These are phyloP conservation scores for Trametopsis cervina DNA, from an alignment of 768 basidiomycete genomes.

Conservation along the genomic window DNA sequence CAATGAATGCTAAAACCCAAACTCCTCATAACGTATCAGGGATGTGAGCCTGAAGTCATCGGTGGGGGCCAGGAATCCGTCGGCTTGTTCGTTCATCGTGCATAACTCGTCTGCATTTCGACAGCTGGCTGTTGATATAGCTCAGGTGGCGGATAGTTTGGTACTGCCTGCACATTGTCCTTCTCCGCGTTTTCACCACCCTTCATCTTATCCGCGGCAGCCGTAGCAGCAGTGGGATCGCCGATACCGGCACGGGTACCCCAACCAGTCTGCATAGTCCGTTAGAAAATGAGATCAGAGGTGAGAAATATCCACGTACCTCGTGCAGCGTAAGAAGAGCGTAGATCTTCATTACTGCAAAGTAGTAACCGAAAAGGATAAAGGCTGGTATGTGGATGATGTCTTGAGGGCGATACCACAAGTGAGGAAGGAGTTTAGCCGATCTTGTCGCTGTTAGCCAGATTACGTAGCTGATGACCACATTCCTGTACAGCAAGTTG, in stretches of 20 bases:
- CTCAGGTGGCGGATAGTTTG: conserved; percentile 8
- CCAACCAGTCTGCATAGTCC: conserved; percentile 68
- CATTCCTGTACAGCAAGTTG: conserved; percentile 42
- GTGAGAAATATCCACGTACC: conserved; percentile 31
- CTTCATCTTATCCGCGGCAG: conserved; percentile 42
- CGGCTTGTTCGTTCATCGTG: conserved; percentile 12
- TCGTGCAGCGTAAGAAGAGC: conserved; percentile 87
- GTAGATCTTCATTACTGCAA: conserved; percentile 92
- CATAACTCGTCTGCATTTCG: conserved; percentile 27
- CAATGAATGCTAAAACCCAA: no score
- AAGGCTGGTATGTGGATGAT: conserved; percentile 56
- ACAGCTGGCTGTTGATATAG: conserved; percentile 20
- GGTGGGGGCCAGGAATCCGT: neutral
- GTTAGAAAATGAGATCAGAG: conserved; percentile 1
- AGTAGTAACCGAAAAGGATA: conserved; percentile 89
- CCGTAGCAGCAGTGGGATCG: conserved; percentile 71
- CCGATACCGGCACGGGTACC: conserved; percentile 94
- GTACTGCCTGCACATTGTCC: conserved; percentile 15
- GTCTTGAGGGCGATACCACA: conserved; percentile 51
- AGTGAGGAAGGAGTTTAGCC: conserved; percentile 62
- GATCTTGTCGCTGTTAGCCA: conserved; percentile 69
- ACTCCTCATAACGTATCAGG: no score
- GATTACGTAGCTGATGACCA: conserved; percentile 56
- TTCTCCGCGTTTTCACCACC: conserved; percentile 24
- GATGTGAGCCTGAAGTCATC: neutral